phyloP scores from a whole-genome alignment of 805 yeast species.

The Ogataea methanolica region DNA sequence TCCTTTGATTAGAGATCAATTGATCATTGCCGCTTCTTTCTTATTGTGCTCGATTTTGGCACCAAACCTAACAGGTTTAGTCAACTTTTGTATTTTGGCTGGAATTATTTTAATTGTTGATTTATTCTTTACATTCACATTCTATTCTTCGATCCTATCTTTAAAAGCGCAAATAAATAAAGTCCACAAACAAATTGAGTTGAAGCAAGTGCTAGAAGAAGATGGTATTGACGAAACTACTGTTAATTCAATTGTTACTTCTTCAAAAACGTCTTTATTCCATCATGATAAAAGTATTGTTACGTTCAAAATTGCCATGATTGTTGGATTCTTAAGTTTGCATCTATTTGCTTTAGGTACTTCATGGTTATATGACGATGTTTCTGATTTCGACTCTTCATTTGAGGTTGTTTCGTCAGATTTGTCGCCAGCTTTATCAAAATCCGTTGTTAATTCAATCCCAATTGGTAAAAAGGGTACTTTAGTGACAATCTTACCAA shows the following conservation, averaged over 20 bases:
- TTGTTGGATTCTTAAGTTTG: conserved; percentile 54
- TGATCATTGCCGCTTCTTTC: conserved; percentile 68
- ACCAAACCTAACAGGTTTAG: conserved; percentile 64
- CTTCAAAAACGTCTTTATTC: conserved; percentile 25
- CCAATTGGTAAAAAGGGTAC: conserved; percentile 38
- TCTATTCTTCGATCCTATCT: conserved; percentile 77
- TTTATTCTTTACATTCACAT: conserved; percentile 67
- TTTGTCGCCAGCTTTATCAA: conserved; percentile 31
- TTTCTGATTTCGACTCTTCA: conserved; percentile 27
- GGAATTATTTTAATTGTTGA: conserved; percentile 70
- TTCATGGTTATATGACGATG: conserved; percentile 58
- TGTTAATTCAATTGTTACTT: conserved; percentile 63
- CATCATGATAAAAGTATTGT: conserved; percentile 41
- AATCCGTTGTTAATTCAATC: conserved; percentile 39
- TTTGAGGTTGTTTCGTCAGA: conserved; percentile 15
- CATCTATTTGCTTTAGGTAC: conserved; percentile 68
- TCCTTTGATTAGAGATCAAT: conserved; percentile 68
- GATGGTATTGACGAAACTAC: conserved; percentile 78
- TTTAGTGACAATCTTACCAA: conserved; percentile 55
- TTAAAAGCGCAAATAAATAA: conserved; percentile 84
- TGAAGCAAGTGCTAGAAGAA: conserved; percentile 81
- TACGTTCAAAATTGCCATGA: conserved; percentile 54
- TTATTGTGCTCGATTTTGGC: conserved; percentile 61
- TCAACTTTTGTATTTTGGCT: conserved; percentile 74
- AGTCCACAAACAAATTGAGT: conserved; percentile 74